A percentile compares a stretch with the other conserved stretches of the same genome.
Conservation (phyloP, 805 yeast genomes). For the Candida argentea region DNA sequence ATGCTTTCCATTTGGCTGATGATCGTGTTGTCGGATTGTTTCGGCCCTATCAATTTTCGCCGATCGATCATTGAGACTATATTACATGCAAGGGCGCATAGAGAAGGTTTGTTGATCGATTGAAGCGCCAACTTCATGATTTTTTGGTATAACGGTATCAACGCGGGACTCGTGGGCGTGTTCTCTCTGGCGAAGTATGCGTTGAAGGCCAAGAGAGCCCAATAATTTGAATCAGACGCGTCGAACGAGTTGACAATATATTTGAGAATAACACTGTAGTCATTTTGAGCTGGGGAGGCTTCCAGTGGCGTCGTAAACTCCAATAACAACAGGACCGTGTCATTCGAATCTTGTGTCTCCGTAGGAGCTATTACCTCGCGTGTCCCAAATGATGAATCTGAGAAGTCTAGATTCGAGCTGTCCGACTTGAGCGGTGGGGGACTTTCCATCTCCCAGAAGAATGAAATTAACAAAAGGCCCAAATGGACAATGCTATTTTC, state of each 20-base stretch:
- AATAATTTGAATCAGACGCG: conserved; percentile 10
- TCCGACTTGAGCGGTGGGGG: background rate
- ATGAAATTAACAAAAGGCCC: conserved; percentile 18
- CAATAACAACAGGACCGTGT: background rate
- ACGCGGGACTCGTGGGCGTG: conserved; percentile 9
- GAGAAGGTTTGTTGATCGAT: conserved; percentile 19
- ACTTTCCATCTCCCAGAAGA: conserved; percentile 8
- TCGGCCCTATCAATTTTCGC: too few species aligned
- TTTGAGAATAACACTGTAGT: conserved; percentile 7
- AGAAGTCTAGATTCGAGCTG: background rate
- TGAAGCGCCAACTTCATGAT: conserved; percentile 26
- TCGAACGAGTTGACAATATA: conserved; percentile 13
- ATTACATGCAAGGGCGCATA: conserved; percentile 21
- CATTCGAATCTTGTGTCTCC: background rate
- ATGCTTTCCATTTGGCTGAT: conserved; percentile 38
- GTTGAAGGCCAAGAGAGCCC: conserved; percentile 13
- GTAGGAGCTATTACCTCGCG: too few species aligned
- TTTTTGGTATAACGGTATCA: conserved; percentile 9
- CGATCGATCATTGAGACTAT: conserved; percentile 11
- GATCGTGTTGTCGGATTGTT: conserved; percentile 37
- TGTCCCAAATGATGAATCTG: too few species aligned
- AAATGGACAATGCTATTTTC: conserved; percentile 8
- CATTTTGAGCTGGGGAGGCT: conserved; percentile 1
- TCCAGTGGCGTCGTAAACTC: background rate
- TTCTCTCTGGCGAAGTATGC: too few species aligned